phyloP scores from a whole-genome alignment of 768 basidiomycete genomes.

The Coprinopsis cinerea region DNA sequence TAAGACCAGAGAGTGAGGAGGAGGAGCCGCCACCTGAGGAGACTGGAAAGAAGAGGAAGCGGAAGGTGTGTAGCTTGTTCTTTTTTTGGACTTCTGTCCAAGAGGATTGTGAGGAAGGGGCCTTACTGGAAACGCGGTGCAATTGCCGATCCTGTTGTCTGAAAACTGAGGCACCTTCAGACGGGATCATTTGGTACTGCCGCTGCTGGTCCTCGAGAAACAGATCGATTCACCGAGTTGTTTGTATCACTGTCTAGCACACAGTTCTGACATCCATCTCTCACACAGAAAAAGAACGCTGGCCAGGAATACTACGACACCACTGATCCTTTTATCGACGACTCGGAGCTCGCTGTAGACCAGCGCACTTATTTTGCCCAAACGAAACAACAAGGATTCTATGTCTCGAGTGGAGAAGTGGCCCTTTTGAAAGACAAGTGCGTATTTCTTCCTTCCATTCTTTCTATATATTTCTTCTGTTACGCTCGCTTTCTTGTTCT shows the following conservation, averaged over 20 bases:
- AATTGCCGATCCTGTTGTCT: no score
- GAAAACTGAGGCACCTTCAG: no score
- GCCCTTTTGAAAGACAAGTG: constrained; percentile 77
- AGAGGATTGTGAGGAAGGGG: no score
- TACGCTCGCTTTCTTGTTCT: constrained; percentile 13
- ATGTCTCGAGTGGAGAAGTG: constrained; percentile 84
- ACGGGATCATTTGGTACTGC: no score
- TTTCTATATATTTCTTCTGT: constrained; percentile 17
- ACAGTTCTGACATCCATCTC: constrained; percentile 1
- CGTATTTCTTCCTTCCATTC: constrained; percentile 11
- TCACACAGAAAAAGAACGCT: constrained; percentile 41
- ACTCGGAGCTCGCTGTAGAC: constrained; percentile 88
- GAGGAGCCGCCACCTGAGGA: constrained; percentile 31
- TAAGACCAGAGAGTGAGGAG: constrained; percentile 38
- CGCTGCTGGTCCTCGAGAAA: no score
- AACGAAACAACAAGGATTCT: constrained; percentile 91
- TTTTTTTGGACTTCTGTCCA: background rate
- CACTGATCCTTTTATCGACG: constrained; percentile 94
- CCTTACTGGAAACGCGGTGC: no score
- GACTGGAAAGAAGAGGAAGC: constrained; percentile 32
- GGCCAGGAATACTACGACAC: constrained; percentile 84
- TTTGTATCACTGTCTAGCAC: no score
- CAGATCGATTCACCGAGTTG: no score
- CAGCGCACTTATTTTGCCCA: constrained; percentile 87
- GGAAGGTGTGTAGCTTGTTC: constrained; percentile 19